These are phyloP conservation scores for Aspergillus novofumigatus DNA, from an alignment of 2,329 filamentous ascomycete species.

Conservation along the genomic window DNA sequence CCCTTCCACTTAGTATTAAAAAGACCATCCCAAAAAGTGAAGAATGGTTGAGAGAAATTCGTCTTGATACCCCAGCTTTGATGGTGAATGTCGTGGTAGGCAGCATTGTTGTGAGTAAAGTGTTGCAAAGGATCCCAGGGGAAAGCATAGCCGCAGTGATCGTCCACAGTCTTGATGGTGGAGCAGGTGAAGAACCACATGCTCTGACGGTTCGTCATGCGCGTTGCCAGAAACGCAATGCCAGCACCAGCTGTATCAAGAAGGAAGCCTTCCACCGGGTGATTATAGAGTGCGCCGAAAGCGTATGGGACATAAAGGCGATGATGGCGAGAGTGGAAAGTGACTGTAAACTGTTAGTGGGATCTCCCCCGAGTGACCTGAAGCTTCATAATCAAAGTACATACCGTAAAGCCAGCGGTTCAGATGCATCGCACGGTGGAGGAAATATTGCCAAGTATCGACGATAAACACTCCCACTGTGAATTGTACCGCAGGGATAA, in stretches of 20 bases:
- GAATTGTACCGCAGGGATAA: conserved; percentile 76
- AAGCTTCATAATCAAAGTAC: conserved; percentile 33
- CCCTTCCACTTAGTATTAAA: conserved; percentile 81
- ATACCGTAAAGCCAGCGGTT: conserved; percentile 95
- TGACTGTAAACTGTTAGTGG: conserved; percentile 49
- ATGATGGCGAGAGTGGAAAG: conserved; percentile 93
- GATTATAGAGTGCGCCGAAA: conserved; percentile 95
- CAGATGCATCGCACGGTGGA: conserved; percentile 93
- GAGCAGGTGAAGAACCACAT: conserved; percentile 87
- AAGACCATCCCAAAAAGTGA: conserved; percentile 88
- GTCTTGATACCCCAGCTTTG: conserved; percentile 97
- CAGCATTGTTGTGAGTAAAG: conserved; percentile 89
- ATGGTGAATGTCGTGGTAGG: conserved; percentile 97
- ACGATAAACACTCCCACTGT: conserved; percentile 68
- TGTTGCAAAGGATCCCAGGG: conserved; percentile 93
- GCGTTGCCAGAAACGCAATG: conserved; percentile 72
- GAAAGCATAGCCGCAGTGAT: conserved; percentile 94
- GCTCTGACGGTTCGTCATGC: conserved; percentile 80
- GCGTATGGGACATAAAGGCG: conserved; percentile 96
- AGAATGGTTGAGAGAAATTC: conserved; percentile 53
- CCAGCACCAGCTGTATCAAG: conserved; percentile 87
- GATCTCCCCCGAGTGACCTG: not conserved
- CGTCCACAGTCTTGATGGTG: conserved; percentile 94
- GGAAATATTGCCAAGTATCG: conserved; percentile 98
- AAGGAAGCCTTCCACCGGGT: conserved; percentile 88